phyloP scores from a whole-genome alignment of 73 alveolate species.

The Paramecium pentaurelia region DNA sequence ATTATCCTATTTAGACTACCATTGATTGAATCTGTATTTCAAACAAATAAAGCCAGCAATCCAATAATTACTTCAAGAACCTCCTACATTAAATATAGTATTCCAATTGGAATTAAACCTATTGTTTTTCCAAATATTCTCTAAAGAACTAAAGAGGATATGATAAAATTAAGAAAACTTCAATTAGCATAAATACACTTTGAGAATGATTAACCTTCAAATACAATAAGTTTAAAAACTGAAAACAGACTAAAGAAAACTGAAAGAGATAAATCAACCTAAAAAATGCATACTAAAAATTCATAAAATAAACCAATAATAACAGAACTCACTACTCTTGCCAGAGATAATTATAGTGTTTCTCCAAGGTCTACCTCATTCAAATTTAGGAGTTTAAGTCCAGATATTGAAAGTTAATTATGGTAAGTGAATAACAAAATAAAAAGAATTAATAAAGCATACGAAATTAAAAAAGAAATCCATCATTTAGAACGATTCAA shows the following conservation, averaged over 20 bases:
- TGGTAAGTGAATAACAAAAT: neutral
- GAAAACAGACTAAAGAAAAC: neutral
- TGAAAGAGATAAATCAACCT: neutral
- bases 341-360: neutral
- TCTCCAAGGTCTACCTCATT: neutral
- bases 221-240: neutral
- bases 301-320: neutral
- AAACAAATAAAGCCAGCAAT: neutral
- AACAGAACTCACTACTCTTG: neutral
- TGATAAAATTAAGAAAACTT: neutral
- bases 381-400: slow-evolving; percentile 2
- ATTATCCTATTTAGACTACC: neutral
- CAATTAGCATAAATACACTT: neutral
- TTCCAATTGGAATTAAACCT: neutral
- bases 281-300: neutral
- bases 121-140: neutral
- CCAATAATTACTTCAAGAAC: neutral
- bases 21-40: neutral
- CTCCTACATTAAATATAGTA: neutral
- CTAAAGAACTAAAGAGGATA: neutral
- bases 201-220: neutral
- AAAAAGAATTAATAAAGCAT: neutral
- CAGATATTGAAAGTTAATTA: neutral
- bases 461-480: neutral
- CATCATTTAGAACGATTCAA: slow-evolving; percentile 27